Conservation (phyloP, 106 monocot species). For the Posidonia australis region DNA sequence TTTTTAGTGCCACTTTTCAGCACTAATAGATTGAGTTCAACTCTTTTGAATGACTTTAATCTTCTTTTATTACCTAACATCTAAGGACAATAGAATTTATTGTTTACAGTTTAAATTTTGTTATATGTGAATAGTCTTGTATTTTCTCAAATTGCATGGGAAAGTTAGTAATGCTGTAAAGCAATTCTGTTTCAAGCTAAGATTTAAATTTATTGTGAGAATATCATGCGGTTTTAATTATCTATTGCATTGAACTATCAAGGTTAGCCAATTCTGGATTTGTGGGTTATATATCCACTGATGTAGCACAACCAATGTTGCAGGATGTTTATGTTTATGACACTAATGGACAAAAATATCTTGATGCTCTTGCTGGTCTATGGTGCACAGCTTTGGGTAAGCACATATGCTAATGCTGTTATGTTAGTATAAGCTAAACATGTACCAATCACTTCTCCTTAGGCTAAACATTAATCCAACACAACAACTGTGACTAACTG, state of each 20-base stretch:
- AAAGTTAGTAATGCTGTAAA: too few relatives aligned
- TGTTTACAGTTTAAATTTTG: background rate
- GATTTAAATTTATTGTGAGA: background rate
- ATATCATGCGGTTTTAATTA: background rate
- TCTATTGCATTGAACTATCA: background rate
- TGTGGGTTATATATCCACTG: background rate
- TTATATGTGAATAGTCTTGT: background rate
- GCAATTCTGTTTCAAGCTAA: background rate
- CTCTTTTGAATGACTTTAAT: background rate
- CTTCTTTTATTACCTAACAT: background rate
- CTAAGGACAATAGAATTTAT: too few relatives aligned
- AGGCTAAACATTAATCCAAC: background rate
- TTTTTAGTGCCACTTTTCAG: background rate
- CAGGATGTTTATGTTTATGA: constrained; percentile 94
- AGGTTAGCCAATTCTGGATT: background rate
- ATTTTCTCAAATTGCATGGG: background rate
- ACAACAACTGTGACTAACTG: background rate
- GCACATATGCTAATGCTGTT: background rate
- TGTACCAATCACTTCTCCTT: background rate
- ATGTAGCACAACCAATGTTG: background rate
- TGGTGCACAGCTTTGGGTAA: constrained; percentile 96
- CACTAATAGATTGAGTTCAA: background rate
- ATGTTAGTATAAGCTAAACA: too few relatives aligned
- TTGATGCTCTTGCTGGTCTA: constrained; percentile 92
- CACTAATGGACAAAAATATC: constrained; percentile 76